Evolutionary conservation across 352 stramenopile genomes (phyloP).

Genomic region (Halophytophthora polymorphica): DNA sequence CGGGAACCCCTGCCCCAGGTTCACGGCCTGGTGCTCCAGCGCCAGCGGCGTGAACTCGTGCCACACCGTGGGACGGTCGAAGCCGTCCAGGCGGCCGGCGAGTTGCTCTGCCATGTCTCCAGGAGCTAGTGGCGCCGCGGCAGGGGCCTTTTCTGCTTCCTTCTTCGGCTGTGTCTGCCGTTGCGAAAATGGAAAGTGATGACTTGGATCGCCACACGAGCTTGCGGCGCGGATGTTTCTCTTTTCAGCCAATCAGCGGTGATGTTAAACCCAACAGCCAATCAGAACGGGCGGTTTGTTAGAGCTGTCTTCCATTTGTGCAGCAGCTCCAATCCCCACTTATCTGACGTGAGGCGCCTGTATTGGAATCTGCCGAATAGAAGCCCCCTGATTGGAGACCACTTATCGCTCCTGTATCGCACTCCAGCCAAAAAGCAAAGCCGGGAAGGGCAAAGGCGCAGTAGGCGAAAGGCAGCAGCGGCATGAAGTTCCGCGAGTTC

Average conservation of each 20-base stretch:
- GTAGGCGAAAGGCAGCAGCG: not conserved
- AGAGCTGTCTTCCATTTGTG: not conserved
- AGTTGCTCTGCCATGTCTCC: constrained; percentile 59
- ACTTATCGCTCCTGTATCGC: not conserved
- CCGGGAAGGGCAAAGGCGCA: no score
- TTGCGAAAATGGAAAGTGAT: not conserved
- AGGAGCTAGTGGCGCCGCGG: constrained; percentile 5
- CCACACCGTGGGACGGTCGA: constrained; percentile 81
- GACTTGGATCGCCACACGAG: no score
- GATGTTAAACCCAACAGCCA: constrained; percentile 1
- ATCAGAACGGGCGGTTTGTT: no score
- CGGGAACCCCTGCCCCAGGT: constrained; percentile 93
- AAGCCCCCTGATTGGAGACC: no score
- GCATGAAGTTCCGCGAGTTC: constrained; percentile 84
- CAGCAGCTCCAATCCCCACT: not conserved
- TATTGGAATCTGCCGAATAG: no score
- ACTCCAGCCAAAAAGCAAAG: no score
- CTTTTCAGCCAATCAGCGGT: not conserved
- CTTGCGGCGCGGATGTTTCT: not conserved
- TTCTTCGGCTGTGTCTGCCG: not conserved
- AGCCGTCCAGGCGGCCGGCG: constrained; percentile 57
- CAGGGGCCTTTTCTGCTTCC: not conserved
- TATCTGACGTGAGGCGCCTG: no score
- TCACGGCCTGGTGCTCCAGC: constrained; percentile 85
- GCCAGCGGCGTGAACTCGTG: constrained; percentile 90